phyloP scores from a whole-genome alignment of 1,284 basidiomycete species.

The Wolfiporia cocos region DNA sequence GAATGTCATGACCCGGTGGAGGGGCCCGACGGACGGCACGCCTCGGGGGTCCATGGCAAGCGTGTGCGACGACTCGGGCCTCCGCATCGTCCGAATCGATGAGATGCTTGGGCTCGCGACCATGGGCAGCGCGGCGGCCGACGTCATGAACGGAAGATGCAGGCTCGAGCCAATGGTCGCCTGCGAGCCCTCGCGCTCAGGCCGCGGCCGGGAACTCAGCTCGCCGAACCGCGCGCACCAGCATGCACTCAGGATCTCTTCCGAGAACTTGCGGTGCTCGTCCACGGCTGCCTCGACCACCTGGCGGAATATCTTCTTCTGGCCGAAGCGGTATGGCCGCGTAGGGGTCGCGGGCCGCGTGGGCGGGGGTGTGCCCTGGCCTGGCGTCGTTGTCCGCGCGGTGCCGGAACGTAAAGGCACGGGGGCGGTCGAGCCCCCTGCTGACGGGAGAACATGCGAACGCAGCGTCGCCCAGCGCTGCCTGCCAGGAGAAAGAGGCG shows the following conservation, averaged over 20 bases:
- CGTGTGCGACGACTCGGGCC: conserved; percentile 35
- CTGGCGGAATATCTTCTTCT: conserved; percentile 49
- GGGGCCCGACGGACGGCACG: conserved; percentile 32
- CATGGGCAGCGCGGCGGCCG: conserved; percentile 28
- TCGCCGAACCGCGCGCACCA: conserved; percentile 39
- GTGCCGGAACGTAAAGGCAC: conserved; percentile 10
- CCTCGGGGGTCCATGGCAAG: conserved; percentile 19
- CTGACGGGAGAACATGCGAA: conserved; percentile 40
- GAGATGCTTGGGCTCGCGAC: conserved; percentile 17
- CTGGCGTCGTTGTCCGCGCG: conserved; percentile 16
- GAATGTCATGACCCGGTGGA: conserved; percentile 26
- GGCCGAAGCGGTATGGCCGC: conserved; percentile 51
- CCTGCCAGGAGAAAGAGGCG: conserved; percentile 33
- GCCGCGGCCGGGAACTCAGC: conserved; percentile 24
- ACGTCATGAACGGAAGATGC: conserved; percentile 45
- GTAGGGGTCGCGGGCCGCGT: conserved; percentile 33
- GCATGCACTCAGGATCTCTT: conserved; percentile 47
- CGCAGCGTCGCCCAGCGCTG: conserved; percentile 50
- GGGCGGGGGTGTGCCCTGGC: conserved; percentile 13
- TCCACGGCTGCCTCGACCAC: conserved; percentile 47
- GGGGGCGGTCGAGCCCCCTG: conserved; percentile 12
- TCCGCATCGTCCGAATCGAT: conserved; percentile 21
- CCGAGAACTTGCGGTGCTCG: conserved; percentile 38
- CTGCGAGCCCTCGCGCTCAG: conserved; percentile 29
- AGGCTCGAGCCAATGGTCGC: conserved; percentile 31